Conservation (phyloP, 1,284 basidiomycete genomes). For the Paramarasmius palmivorus region DNA sequence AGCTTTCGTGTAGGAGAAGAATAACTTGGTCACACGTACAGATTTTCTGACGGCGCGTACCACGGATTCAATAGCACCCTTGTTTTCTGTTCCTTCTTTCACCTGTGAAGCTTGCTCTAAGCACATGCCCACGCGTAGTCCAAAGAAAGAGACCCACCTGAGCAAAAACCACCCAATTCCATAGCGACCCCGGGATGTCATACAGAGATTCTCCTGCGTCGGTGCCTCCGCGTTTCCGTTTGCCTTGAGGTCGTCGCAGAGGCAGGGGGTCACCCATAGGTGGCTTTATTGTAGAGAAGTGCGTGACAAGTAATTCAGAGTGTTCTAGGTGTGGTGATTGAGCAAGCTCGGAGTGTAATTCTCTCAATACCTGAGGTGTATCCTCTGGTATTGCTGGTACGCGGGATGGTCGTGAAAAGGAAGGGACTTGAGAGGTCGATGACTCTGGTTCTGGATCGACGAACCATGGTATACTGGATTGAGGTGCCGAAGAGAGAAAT, state of each 20-base stretch:
- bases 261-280: conserved; percentile 57
- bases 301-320: conserved; percentile 50
- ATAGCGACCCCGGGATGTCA: conserved; percentile 56
- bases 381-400: conserved; percentile 45
- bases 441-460: conserved; percentile 41
- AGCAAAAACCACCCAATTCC: conserved; percentile 73
- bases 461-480: conserved; percentile 46
- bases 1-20: conserved; percentile 1
- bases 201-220: conserved; percentile 61
- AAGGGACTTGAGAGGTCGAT: conserved; percentile 10
- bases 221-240: conserved; percentile 63
- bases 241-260: conserved; percentile 53
- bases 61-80: conserved; percentile 72
- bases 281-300: conserved; percentile 37
- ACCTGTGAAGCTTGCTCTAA: conserved; percentile 43
- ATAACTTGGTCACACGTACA: conserved; percentile 38
- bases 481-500: conserved; percentile 1
- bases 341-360: conserved; percentile 52
- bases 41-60: conserved; percentile 66
- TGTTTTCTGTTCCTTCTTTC: conserved; percentile 78
- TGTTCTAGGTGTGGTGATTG: conserved; percentile 66
- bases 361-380: conserved; percentile 44
- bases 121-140: not conserved
- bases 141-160: conserved; percentile 45
- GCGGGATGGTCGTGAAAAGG: conserved; percentile 27